These are phyloP conservation scores for Pharus latifolius DNA, from an alignment of 176 grass and related monocot genomes.

Conservation along the genomic window DNA sequence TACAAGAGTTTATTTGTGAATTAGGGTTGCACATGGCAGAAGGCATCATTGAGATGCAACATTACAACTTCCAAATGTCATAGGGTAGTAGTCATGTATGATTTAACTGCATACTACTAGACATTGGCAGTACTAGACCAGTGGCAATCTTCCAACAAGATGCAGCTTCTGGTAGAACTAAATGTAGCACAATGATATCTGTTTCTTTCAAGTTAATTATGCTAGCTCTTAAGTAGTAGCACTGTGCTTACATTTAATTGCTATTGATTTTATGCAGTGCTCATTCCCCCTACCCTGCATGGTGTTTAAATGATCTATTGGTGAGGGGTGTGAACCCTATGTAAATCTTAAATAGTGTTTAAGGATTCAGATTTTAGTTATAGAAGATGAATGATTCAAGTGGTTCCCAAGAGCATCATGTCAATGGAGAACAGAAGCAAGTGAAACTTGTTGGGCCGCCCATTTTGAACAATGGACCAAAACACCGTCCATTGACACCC, in stretches of 20 bases:
- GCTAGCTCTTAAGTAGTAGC: conserved; percentile 3
- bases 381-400: conserved; percentile 47
- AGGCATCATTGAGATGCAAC: background rate
- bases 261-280: conserved; percentile 27
- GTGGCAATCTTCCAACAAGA: background rate
- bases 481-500: conserved; percentile 65
- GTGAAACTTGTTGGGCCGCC: background rate
- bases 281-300: conserved; percentile 1
- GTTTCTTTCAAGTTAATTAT: conserved; percentile 10
- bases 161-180: background rate
- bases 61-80: background rate
- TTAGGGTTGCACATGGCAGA: background rate
- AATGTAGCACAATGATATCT: background rate
- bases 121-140: background rate
- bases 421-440: conserved; percentile 34
- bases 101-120: background rate
- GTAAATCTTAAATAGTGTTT: conserved; percentile 5
- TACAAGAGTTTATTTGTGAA: background rate
- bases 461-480: conserved; percentile 42
- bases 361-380: conserved; percentile 3
- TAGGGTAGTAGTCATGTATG: background rate
- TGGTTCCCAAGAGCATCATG: conserved; percentile 12
- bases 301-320: conserved; percentile 21
- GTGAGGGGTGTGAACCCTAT: conserved; percentile 1
- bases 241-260: conserved; percentile 19